phyloP scores from a whole-genome alignment of 2,329 filamentous ascomycete species.

The Furcasterigmium furcatum region DNA sequence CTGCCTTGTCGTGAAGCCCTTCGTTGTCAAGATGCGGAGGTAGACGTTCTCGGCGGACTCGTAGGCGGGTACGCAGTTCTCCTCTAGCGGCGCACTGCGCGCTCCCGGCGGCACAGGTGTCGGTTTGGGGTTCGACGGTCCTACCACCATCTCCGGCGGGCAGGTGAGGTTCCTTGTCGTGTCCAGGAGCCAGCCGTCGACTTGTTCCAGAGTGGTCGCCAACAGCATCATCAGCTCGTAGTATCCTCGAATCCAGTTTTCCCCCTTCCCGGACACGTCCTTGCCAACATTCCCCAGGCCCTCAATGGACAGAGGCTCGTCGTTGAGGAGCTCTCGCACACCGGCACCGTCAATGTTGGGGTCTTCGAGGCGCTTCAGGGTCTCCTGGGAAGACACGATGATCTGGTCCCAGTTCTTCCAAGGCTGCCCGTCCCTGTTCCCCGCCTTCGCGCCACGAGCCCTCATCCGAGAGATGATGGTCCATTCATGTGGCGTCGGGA shows the following conservation, averaged over 20 bases:
- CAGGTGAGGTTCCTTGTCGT: conserved; percentile 63
- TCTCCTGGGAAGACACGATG: conserved; percentile 54
- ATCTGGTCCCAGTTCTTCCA: conserved; percentile 66
- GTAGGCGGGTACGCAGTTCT: conserved; percentile 70
- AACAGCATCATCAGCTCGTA: conserved; percentile 76
- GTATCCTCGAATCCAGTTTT: conserved; percentile 84
- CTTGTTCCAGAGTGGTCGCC: conserved; percentile 72
- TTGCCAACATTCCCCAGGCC: conserved; percentile 51
- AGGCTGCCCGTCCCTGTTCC: conserved; percentile 49
- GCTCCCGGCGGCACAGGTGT: conserved; percentile 66
- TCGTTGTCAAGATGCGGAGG: conserved; percentile 74
- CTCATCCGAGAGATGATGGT: conserved; percentile 64
- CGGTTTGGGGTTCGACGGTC: conserved; percentile 80
- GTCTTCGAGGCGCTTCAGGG: conserved; percentile 69
- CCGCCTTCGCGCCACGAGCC: conserved; percentile 61
- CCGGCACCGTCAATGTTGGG: conserved; percentile 64
- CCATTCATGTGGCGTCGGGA: conserved; percentile 85
- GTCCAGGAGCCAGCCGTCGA: conserved; percentile 77
- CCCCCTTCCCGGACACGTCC: conserved; percentile 72
- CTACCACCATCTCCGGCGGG: conserved; percentile 69
- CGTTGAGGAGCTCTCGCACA: conserved; percentile 50
- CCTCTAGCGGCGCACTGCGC: conserved; percentile 63
- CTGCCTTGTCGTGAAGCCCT: conserved; percentile 76
- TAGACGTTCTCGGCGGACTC: conserved; percentile 75
- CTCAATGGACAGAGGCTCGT: conserved; percentile 50